Evolutionary conservation across 768 basidiomycete species (phyloP), one percentile per base, ranked within the genome.

Genomic region (Asterophora parasitica): DNA sequence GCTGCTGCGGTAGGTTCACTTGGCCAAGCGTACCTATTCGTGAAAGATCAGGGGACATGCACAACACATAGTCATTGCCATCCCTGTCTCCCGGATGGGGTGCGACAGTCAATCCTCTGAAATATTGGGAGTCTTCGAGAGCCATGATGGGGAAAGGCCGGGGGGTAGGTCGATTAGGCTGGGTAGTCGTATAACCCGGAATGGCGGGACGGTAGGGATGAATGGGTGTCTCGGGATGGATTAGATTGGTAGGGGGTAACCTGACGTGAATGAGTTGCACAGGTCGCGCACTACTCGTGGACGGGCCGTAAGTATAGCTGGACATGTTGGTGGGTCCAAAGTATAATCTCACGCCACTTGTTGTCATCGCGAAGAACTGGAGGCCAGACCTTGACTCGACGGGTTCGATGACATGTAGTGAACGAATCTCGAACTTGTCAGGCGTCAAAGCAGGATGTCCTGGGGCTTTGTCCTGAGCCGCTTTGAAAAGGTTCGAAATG

Each of bases 331-430:
- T 69, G 3, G 85, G 76, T 1, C 78, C 77, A 61, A 96, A 92
- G 71, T 90, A 97, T 1, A 95, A 72, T 42, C 94, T 82, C 3
- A 87, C 79, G 10, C 90, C 93, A 43, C 85, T 92, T 23, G 76
- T 71, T 17, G 92, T 92, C 39, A 94, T 67, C 1, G 86, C 92
- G 41, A 96, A 72, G 8, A 98, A 75, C 48, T 90, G 88, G 10
- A 88, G 68, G 11, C 79, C 80, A 19, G 77, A 68, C 12, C 81
- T 82, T 20, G 88, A 85, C 61, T 90, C 88, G 10, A 73, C 65
- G 8, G 74, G 74, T 33, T 79, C 74, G 31, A 95, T 66, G 19
- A 83, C 75, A 61, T 93, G 87, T 37, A 95, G 63, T 17, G 77
- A 70, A 26, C 83, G 71, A 48, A 95, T 78, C 46, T 78, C 75